These are phyloP conservation scores for Suillus occidentalis DNA, from an alignment of 768 basidiomycete species.

Conservation along the genomic window DNA sequence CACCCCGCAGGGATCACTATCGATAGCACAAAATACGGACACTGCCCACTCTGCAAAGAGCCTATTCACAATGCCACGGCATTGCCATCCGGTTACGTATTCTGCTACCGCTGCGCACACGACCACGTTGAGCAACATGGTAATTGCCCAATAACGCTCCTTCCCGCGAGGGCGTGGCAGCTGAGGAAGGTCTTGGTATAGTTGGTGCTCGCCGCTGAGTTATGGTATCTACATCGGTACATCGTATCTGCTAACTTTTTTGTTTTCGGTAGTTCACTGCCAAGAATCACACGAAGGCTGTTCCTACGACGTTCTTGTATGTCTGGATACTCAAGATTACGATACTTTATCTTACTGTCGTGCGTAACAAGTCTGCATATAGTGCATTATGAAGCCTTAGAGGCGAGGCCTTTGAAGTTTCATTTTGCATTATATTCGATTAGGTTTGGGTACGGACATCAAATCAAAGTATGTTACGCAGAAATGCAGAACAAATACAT, in stretches of 20 bases:
- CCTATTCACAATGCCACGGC: conserved; percentile 84
- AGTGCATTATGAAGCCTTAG: not conserved
- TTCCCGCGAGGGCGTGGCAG: conserved; percentile 76
- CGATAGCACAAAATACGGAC: conserved; percentile 67
- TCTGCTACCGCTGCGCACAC: conserved; percentile 90
- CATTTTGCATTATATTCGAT: not conserved
- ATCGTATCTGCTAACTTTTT: not conserved
- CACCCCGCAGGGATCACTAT: conserved; percentile 73
- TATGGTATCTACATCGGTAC: not conserved
- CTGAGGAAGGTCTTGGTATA: conserved; percentile 84
- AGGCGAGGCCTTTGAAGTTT: not conserved
- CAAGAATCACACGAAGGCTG: not conserved
- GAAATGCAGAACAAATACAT: not conserved
- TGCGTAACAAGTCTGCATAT: not conserved
- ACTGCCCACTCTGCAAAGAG: conserved; percentile 78
- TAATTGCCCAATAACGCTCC: conserved; percentile 84
- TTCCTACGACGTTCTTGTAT: not conserved
- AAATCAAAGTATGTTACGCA: not conserved
- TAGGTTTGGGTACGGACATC: not conserved
- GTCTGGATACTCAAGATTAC: not conserved
- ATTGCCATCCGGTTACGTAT: conserved; percentile 90
- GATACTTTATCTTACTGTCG: not conserved
- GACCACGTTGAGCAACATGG: conserved; percentile 76
- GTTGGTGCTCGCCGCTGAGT: conserved; percentile 3
- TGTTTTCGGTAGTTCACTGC: not conserved